Evolutionary conservation across 192 early-diverging fungal genomes (phyloP).

Genomic region (Coemansia sp.): DNA sequence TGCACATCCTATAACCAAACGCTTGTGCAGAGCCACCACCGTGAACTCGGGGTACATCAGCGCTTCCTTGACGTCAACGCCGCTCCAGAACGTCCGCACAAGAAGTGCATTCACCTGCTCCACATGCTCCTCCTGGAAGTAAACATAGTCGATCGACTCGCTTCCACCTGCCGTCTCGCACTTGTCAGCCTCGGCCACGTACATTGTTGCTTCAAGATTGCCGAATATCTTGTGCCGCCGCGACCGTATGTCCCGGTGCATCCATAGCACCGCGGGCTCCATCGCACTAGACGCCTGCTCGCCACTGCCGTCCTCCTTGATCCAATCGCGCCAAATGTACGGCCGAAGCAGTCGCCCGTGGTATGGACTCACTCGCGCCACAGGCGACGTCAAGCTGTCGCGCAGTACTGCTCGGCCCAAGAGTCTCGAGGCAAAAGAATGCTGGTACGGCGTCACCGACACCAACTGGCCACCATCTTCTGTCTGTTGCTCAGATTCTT

Average conservation of each 20-base stretch:
- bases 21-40: slow-evolving; percentile 77
- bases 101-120: slow-evolving; percentile 74
- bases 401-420: slow-evolving; percentile 60
- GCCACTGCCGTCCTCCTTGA: slow-evolving; percentile 7
- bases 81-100: slow-evolving; percentile 80
- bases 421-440: slow-evolving; percentile 76
- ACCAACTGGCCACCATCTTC: background rate
- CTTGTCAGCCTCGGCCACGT: background rate
- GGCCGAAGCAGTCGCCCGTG: slow-evolving; percentile 72
- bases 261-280: slow-evolving; percentile 29
- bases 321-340: slow-evolving; percentile 78
- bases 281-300: slow-evolving; percentile 47
- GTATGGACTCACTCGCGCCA: slow-evolving; percentile 64
- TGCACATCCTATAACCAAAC: slow-evolving; percentile 82
- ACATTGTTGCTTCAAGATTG: slow-evolving; percentile 8
- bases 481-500: background rate
- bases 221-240: slow-evolving; percentile 36
- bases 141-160: slow-evolving; percentile 75
- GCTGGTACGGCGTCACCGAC: slow-evolving; percentile 59
- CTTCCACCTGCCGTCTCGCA: slow-evolving; percentile 3
- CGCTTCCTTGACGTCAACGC: slow-evolving; percentile 84
- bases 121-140: slow-evolving; percentile 69
- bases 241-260: slow-evolving; percentile 32
- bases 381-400: slow-evolving; percentile 58
- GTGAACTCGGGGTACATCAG: slow-evolving; percentile 81